A percentile compares a stretch with the other conserved stretches of the same genome.
Conservation (phyloP, 495 filamentous ascomycete genomes). For the Pyrenula massariospora region DNA sequence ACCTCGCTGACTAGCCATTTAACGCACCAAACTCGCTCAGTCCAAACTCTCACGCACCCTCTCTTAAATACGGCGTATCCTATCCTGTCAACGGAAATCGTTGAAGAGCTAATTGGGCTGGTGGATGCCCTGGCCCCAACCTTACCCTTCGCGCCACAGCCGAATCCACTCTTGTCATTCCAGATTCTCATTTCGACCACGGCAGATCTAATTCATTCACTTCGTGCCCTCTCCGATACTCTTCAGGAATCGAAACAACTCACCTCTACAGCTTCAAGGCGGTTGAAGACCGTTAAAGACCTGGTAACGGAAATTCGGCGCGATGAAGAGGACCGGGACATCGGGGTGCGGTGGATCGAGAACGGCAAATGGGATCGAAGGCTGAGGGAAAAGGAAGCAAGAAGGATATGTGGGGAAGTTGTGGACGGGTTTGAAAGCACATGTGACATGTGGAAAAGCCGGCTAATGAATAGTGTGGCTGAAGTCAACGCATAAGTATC, state of each 20-base stretch:
- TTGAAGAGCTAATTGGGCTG: constrained; percentile 55
- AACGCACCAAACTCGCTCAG: constrained; percentile 67
- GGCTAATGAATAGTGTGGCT: constrained; percentile 22
- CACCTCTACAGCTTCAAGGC: constrained; percentile 62
- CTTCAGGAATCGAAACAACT: constrained; percentile 90
- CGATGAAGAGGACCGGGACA: constrained; percentile 71
- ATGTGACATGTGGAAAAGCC: constrained; percentile 54
- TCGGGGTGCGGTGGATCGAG: constrained; percentile 69
- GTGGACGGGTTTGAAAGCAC: constrained; percentile 84
- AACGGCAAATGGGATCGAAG: constrained; percentile 70
- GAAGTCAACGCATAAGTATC: neutral
- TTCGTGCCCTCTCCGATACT: constrained; percentile 80
- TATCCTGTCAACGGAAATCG: constrained; percentile 51
- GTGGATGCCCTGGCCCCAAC: constrained; percentile 42
- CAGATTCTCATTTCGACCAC: constrained; percentile 47
- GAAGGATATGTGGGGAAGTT: constrained; percentile 67
- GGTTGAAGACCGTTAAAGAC: constrained; percentile 64
- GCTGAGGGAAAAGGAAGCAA: constrained; percentile 63
- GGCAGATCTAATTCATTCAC: constrained; percentile 62
- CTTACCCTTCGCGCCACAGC: constrained; percentile 25
- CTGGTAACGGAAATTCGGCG: constrained; percentile 70
- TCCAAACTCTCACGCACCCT: constrained; percentile 70
- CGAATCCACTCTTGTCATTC: constrained; percentile 40
- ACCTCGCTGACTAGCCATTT: constrained; percentile 74
- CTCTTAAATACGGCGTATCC: constrained; percentile 39